Conservation (phyloP, 768 basidiomycete genomes). For the Botryobasidium botryosum region DNA sequence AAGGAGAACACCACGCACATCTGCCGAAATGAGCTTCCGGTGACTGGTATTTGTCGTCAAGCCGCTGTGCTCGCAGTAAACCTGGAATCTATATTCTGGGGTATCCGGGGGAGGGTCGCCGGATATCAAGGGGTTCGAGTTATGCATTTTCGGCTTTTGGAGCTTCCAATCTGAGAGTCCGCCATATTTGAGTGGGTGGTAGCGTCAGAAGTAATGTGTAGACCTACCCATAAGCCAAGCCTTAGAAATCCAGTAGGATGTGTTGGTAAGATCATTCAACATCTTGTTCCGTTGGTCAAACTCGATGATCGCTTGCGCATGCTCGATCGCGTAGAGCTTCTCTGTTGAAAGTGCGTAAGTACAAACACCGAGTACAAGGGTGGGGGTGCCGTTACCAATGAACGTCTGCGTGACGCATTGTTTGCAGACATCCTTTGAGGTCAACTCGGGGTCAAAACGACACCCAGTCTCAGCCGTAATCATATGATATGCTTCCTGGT, state of each 20-base stretch:
- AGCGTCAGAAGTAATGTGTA: neutral
- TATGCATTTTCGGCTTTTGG: constrained; percentile 65
- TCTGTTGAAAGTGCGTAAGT: constrained; percentile 25
- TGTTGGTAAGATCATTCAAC: constrained; percentile 9
- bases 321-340: constrained; percentile 48
- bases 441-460: constrained; percentile 31
- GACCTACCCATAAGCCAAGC: constrained; percentile 54
- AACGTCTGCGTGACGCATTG: constrained; percentile 41
- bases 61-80: constrained; percentile 54
- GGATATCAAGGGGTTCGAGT: constrained; percentile 19
- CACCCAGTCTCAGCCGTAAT: constrained; percentile 28
- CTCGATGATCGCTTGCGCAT: constrained; percentile 39
- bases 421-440: constrained; percentile 38
- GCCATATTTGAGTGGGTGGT: constrained; percentile 1
- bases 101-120: constrained; percentile 54
- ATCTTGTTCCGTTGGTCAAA: constrained; percentile 40
- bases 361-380: constrained; percentile 2
- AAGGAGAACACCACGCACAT: constrained; percentile 25
- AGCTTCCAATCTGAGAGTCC: constrained; percentile 56
- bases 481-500: constrained; percentile 28
- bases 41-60: constrained; percentile 37
- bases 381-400: constrained; percentile 29
- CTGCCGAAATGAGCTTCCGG: constrained; percentile 43
- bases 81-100: constrained; percentile 36
- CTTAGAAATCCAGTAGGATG: constrained; percentile 60